Conservation (phyloP, 805 yeast species). For the Kazachstania psychrophila region DNA sequence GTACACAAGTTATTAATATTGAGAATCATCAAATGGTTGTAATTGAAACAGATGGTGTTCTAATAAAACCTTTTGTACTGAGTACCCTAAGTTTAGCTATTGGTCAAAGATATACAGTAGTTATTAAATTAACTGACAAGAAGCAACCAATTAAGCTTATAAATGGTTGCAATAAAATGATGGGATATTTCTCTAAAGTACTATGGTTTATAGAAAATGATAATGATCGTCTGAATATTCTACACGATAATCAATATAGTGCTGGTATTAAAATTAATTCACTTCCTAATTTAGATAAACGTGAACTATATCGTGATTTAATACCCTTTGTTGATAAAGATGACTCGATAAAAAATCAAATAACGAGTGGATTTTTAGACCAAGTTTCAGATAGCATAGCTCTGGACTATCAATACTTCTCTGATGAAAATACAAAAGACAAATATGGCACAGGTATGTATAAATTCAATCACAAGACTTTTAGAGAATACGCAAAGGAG, state of each 20-base stretch:
- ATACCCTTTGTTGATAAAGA: constrained; percentile 8
- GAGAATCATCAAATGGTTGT: constrained; percentile 46
- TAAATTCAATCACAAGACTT: constrained; percentile 43
- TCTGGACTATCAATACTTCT: constrained; percentile 43
- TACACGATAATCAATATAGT: not conserved
- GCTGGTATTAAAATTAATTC: constrained; percentile 31
- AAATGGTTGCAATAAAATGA: constrained; percentile 43
- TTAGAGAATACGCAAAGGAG: constrained; percentile 45
- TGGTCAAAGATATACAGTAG: constrained; percentile 68
- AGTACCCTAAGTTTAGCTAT: constrained; percentile 49
- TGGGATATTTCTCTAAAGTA: constrained; percentile 36
- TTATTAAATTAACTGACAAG: constrained; percentile 43
- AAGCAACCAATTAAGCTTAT: constrained; percentile 30
- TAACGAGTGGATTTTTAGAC: constrained; percentile 10
- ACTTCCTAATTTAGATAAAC: constrained; percentile 23
- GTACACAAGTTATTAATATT: constrained; percentile 45
- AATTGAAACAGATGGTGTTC: constrained; percentile 52
- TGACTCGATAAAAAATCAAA: not conserved
- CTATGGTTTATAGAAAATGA: constrained; percentile 13
- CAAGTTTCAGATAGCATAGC: constrained; percentile 15
- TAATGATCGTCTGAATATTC: not conserved
- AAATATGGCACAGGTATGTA: constrained; percentile 41
- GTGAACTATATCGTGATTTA: constrained; percentile 17
- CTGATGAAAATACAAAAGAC: constrained; percentile 16
- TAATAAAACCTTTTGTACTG: constrained; percentile 40